These are phyloP conservation scores for Dysphania ambrosioides DNA, from an alignment of 148 eudicot species.

Conservation along the genomic window DNA sequence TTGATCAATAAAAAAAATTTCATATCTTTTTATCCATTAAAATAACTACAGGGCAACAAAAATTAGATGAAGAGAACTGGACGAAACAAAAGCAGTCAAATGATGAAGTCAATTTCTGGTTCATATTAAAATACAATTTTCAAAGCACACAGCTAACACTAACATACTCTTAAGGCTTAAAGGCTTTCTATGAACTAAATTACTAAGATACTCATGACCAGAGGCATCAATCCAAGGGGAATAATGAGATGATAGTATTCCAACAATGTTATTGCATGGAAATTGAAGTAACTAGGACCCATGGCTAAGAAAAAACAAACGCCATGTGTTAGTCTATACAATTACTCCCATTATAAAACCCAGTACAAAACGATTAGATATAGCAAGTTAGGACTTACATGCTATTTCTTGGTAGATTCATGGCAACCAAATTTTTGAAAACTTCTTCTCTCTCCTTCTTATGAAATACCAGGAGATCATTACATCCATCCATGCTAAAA, in stretches of 20 bases:
- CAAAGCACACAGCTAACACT: not conserved
- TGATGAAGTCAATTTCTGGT: not conserved
- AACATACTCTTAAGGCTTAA: no score
- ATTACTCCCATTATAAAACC: not conserved
- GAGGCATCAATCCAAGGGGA: no score
- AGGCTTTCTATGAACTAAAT: no score
- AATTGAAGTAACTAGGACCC: not conserved
- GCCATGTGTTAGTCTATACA: not conserved
- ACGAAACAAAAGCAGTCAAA: not conserved
- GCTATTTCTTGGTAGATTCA: slow-evolving; percentile 99
- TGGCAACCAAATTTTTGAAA: slow-evolving; percentile 85
- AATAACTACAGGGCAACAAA: no score
- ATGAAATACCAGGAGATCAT: slow-evolving; percentile 95
- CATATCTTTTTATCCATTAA: no score
- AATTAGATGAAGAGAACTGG: no score
- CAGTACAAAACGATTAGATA: slow-evolving; percentile 7
- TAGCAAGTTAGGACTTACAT: slow-evolving; percentile 67
- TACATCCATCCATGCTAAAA: slow-evolving; percentile 99
- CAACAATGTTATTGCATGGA: not conserved
- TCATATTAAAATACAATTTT: not conserved
- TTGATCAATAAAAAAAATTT: no score
- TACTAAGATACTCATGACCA: no score
- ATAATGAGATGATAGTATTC: no score
- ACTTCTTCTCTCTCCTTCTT: slow-evolving; percentile 98
- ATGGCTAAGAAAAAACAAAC: not conserved